Evolutionary conservation across 108 stramenopile species (phyloP), one percentile per base, ranked within the genome.

Genomic region (Licmophora abbreviata): DNA sequence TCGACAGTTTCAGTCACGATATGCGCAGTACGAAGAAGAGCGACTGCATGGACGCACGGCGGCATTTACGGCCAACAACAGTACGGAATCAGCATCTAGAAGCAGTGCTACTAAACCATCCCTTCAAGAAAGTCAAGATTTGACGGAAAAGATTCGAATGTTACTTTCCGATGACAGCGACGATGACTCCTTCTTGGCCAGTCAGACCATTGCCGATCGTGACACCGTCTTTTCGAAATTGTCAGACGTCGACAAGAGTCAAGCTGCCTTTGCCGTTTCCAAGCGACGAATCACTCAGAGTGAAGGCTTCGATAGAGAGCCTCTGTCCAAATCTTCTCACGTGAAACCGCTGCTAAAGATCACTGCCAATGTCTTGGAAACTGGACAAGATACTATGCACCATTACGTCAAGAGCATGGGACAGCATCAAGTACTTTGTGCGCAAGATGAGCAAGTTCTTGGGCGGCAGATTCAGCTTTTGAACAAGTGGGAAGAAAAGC

Each of bases 321-420:
- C 38, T 20, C 15, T 40, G 18, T 1, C 18, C 15, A 2, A 12
- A 11, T 9, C 4, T 40, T 18, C 18, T 18, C 38, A 40, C 20
- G 15, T 20, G 15, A 50, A 27, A 2, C 15, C 14, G 3, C 30
- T 32, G 48, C 18, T 29, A 50, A 44, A 49, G 23, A 59, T 76
- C 1, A 70, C 66, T 24, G 76, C 76, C 1, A 65, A 68, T 20
- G 76, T 77, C 12, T 58, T 69, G 56, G 76, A 77, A 54, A 77
- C 71, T 9, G 76, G 76, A 14, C 58, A 66, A 14, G 76, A 77
- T 55, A 69, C 71, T 14, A 73, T 77, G 9, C 38, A 48, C 0
- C 56, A 63, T 11, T 77, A 77, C 52, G 68, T 68, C 24, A 77
- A 77, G 47, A 64, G 64, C 40, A 42, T 77, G 55, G 69, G 54